Conservation (phyloP, 129 eudicot species). For the Chrysanthemum lavandulifolium region DNA sequence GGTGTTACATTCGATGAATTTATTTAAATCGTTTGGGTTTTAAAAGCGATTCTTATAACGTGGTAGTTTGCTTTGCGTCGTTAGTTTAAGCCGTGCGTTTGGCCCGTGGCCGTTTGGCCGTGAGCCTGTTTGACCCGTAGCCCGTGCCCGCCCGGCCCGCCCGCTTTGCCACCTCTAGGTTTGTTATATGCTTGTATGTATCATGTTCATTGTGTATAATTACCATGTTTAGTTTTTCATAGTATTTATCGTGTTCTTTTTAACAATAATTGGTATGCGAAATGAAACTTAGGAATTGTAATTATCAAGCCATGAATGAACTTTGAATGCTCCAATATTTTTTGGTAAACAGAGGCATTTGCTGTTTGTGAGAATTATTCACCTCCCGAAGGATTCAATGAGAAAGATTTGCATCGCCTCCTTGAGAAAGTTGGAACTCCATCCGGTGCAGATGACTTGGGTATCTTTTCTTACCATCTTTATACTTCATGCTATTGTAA, state of each 20-base stretch:
- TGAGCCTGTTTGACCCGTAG: too few relatives aligned
- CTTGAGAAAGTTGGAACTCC: conserved; percentile 94
- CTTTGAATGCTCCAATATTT: conserved; percentile 18
- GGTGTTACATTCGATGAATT: too few relatives aligned
- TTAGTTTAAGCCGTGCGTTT: too few relatives aligned
- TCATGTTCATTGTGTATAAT: too few relatives aligned
- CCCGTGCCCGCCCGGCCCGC: too few relatives aligned
- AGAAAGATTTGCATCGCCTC: conserved; percentile 89
- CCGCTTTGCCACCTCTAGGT: too few relatives aligned
- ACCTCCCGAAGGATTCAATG: conserved; percentile 94
- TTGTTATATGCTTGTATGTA: background rate
- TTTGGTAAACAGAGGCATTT: conserved; percentile 75
- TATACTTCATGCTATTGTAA: background rate
- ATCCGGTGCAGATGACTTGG: conserved; percentile 86
- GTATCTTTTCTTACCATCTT: conserved; percentile 36
- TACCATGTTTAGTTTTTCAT: too few relatives aligned
- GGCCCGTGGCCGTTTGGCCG: too few relatives aligned
- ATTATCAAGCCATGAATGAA: background rate
- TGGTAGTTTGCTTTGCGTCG: too few relatives aligned
- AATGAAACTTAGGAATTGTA: background rate
- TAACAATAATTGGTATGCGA: background rate
- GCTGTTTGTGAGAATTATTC: conserved; percentile 94
- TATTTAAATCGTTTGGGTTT: too few relatives aligned
- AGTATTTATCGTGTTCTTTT: too few relatives aligned
- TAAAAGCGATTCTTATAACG: too few relatives aligned